Conservation (phyloP, 306 rosid genomes). For the Ormosia emarginata region DNA sequence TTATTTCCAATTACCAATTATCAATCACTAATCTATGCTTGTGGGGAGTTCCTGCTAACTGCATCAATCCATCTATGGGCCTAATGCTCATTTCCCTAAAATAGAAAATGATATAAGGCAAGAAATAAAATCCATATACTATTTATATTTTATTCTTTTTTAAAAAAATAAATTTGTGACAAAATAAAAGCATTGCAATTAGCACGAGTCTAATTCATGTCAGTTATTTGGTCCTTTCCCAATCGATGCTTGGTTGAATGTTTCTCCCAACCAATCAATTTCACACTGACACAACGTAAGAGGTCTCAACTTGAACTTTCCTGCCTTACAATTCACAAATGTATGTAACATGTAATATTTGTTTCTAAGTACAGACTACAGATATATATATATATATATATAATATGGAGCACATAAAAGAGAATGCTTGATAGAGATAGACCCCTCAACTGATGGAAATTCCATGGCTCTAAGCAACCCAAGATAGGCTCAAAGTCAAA, state of each 20-base stretch:
- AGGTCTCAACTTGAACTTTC: neutral
- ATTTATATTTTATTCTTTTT: neutral
- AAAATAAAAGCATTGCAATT: neutral
- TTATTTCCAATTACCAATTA: neutral
- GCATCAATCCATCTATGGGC: too few relatives aligned
- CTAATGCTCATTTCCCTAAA: too few relatives aligned
- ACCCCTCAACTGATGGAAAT: conserved; percentile 38
- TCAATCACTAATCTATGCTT: too few relatives aligned
- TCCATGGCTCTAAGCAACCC: conserved; percentile 53
- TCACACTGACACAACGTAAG: neutral
- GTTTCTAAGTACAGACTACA: too few relatives aligned
- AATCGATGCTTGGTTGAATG: neutral
- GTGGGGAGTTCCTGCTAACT: too few relatives aligned
- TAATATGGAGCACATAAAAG: neutral
- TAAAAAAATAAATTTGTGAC: neutral
- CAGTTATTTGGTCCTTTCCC: neutral
- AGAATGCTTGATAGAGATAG: conserved; percentile 22
- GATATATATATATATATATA: too few relatives aligned
- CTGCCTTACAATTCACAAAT: neutral
- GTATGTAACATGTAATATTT: neutral
- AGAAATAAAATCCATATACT: neutral
- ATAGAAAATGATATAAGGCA: neutral
- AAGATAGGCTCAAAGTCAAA: conserved; percentile 13
- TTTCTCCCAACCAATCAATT: neutral
- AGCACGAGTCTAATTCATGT: neutral